phyloP scores from a whole-genome alignment of 2,329 filamentous ascomycete genomes.

The Fusarium sp. region DNA sequence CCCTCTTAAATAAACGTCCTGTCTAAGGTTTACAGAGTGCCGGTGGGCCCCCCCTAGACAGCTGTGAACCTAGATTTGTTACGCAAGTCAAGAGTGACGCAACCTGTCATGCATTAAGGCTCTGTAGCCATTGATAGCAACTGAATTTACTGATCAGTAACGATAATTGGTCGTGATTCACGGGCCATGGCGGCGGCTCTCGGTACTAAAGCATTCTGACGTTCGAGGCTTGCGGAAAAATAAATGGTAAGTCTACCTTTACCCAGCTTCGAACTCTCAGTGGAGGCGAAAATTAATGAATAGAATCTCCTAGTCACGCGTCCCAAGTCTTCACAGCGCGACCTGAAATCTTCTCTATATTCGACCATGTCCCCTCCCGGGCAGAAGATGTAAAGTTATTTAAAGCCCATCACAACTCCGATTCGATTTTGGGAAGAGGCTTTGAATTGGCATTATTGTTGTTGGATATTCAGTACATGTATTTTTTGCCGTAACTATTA shows the following conservation, averaged over 20 bases:
- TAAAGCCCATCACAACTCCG: too few species aligned
- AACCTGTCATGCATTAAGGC: fast-evolving
- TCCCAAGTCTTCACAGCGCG: fast-evolving
- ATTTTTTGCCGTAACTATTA: background rate
- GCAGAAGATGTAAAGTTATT: fast-evolving
- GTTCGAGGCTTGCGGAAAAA: background rate
- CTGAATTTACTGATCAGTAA: fast-evolving
- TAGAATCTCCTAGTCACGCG: too few species aligned
- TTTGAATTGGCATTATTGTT: fast-evolving
- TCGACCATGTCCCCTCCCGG: fast-evolving
- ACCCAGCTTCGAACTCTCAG: background rate
- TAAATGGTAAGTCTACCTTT: background rate
- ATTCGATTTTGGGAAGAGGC: fast-evolving
- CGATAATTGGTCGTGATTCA: too few species aligned
- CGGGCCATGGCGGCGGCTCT: too few species aligned
- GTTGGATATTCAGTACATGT: fast-evolving
- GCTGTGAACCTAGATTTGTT: background rate
- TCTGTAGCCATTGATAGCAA: background rate
- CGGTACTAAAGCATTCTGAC: too few species aligned
- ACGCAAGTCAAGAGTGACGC: background rate
- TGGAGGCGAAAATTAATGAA: fast-evolving
- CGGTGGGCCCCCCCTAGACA: too few species aligned
- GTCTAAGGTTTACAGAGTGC: background rate
- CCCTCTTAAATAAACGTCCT: background rate
- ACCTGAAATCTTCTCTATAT: too few species aligned